phyloP scores from a whole-genome alignment of 352 stramenopile species.

The Phytophthora brassicae region DNA sequence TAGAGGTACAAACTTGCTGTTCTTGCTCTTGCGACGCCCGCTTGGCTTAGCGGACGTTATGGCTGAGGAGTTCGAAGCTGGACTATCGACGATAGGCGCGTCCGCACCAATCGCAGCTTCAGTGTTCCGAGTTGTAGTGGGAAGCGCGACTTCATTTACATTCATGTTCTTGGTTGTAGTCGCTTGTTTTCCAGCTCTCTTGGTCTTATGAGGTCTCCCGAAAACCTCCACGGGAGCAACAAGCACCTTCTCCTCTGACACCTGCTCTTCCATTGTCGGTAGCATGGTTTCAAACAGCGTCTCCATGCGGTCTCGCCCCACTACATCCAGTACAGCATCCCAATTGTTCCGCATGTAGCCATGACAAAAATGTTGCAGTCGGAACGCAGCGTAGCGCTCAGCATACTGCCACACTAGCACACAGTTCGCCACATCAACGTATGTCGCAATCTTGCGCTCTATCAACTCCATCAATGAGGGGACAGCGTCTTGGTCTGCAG shows the following conservation, averaged over 20 bases:
- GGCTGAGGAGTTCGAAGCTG: not conserved
- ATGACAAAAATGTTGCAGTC: conserved; percentile 49
- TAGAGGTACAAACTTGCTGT: conserved; percentile 61
- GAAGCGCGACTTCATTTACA: not conserved
- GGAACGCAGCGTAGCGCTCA: conserved; percentile 45
- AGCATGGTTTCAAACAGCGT: conserved; percentile 68
- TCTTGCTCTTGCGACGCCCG: conserved; percentile 28
- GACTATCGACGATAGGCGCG: not conserved
- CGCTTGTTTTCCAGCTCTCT: conserved; percentile 18
- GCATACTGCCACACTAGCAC: conserved; percentile 62
- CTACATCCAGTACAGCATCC: conserved; percentile 68
- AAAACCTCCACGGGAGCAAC: not conserved
- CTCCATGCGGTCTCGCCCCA: conserved; percentile 62
- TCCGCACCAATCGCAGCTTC: not conserved
- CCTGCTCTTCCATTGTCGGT: conserved; percentile 28
- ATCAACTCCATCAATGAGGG: conserved; percentile 42
- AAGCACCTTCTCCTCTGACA: conserved; percentile 21
- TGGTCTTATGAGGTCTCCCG: conserved; percentile 14
- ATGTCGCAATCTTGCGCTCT: conserved; percentile 48
- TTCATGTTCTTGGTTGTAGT: conserved; percentile 1
- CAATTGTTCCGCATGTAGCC: conserved; percentile 75
- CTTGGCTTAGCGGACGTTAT: conserved; percentile 13
- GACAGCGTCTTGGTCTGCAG: not conserved
- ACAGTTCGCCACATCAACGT: conserved; percentile 66
- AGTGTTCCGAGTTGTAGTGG: not conserved